These are phyloP conservation scores for Melanogaster broomeanus DNA, from an alignment of 768 basidiomycete species.

Conservation along the genomic window DNA sequence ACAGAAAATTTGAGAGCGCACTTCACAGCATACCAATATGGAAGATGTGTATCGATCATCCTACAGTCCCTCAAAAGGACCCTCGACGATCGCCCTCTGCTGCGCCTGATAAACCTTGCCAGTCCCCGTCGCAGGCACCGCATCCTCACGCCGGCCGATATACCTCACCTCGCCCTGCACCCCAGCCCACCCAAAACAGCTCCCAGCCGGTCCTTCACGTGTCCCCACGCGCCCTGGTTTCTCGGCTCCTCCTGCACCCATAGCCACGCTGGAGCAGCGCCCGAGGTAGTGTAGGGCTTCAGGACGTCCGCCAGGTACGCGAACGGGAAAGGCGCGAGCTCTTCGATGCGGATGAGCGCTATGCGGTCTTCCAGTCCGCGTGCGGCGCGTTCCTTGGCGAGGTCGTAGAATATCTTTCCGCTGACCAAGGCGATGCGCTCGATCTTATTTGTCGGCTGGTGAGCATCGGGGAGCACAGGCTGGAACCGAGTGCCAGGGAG, in stretches of 20 bases:
- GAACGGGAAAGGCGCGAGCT: constrained; percentile 89
- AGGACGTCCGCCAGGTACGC: constrained; percentile 47
- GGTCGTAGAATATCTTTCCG: constrained; percentile 89
- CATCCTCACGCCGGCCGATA: constrained; percentile 68
- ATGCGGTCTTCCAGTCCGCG: constrained; percentile 49
- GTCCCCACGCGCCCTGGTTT: constrained; percentile 82
- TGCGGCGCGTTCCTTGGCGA: constrained; percentile 65
- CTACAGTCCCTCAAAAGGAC: constrained; percentile 53
- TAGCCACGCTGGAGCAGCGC: constrained; percentile 36
- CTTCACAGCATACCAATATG: background rate
- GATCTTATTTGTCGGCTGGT: constrained; percentile 36
- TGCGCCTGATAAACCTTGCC: constrained; percentile 67
- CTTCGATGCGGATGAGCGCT: constrained; percentile 79
- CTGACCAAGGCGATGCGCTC: constrained; percentile 72
- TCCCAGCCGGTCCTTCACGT: constrained; percentile 60
- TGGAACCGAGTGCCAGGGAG: constrained; percentile 60
- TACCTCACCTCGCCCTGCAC: constrained; percentile 44
- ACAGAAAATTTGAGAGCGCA: too few species aligned
- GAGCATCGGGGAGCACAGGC: constrained; percentile 61
- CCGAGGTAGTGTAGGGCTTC: constrained; percentile 43
- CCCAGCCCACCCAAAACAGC: constrained; percentile 48
- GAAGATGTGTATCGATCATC: background rate
- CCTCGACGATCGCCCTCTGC: constrained; percentile 60
- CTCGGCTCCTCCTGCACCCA: constrained; percentile 90
- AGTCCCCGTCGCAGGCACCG: constrained; percentile 77